These are phyloP conservation scores for Eleusine coracana DNA, from an alignment of 176 grass and related monocot species.

Conservation along the genomic window DNA sequence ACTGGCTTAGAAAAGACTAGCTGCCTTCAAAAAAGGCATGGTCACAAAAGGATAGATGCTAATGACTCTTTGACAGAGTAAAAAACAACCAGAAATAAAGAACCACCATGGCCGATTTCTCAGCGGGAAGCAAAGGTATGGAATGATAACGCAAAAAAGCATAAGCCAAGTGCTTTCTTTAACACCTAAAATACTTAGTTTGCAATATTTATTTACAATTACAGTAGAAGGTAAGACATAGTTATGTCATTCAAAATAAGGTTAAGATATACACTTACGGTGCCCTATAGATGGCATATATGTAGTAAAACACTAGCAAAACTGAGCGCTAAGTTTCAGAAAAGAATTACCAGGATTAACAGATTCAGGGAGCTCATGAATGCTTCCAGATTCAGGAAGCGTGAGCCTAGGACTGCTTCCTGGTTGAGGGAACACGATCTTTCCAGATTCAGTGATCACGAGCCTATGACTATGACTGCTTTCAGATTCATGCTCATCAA, in stretches of 20 bases:
- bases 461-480: constrained; percentile 43
- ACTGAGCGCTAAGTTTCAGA: neutral
- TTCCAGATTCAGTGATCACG: neutral
- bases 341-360: constrained; percentile 47
- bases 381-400: neutral
- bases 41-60: neutral
- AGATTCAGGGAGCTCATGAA: neutral
- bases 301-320: constrained; percentile 6
- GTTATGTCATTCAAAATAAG: neutral
- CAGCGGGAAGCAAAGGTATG: neutral
- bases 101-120: neutral
- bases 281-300: neutral
- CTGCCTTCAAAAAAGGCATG: neutral
- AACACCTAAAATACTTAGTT: neutral
- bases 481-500: constrained; percentile 33
- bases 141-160: neutral
- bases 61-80: neutral
- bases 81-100: neutral
- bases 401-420: neutral
- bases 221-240: neutral
- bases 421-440: neutral
- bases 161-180: neutral
- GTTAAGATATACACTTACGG: neutral
- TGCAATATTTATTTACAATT: constrained; percentile 4
- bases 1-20: neutral